Percentiles rank a stretch among this genome's conserved stretches.
Evolutionary conservation across 164 flowering plant genomes (phyloP).

Genomic region (Chimonanthus salicifolius): DNA sequence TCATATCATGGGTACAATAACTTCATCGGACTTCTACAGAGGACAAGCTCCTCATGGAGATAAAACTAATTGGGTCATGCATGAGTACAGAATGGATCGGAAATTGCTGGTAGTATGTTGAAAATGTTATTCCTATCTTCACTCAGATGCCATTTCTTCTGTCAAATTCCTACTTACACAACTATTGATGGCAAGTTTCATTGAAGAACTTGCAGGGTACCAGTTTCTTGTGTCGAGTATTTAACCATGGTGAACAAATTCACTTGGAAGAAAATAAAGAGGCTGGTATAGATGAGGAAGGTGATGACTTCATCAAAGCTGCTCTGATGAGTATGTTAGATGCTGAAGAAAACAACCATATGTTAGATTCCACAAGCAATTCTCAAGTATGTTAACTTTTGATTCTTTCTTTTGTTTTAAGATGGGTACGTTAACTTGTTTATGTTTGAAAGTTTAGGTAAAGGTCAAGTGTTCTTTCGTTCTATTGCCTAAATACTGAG

Average conservation of each 20-base stretch:
- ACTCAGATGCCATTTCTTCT: constrained; percentile 5
- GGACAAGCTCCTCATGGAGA: constrained; percentile 26
- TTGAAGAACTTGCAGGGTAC: constrained; percentile 40
- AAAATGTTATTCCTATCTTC: not conserved
- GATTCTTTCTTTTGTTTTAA: not conserved
- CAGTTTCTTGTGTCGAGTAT: constrained; percentile 38
- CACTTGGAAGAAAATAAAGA: constrained; percentile 3
- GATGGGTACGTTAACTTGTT: not conserved
- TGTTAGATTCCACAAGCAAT: constrained; percentile 10
- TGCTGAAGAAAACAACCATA: not conserved
- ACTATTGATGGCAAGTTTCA: constrained; percentile 16
- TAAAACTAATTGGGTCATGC: constrained; percentile 53
- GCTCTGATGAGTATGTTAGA: not conserved
- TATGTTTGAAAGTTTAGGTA: not conserved
- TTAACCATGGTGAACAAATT: constrained; percentile 14
- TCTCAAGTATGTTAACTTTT: constrained; percentile 17
- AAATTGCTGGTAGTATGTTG: constrained; percentile 24
- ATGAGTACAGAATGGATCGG: constrained; percentile 35
- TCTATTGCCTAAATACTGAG: not conserved
- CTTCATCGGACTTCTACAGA: constrained; percentile 34
- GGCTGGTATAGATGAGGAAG: constrained; percentile 1
- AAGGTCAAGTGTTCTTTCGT: not conserved
- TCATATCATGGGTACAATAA: constrained; percentile 38
- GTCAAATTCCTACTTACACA: constrained; percentile 14
- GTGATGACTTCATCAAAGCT: not conserved